Evolutionary conservation across 305 asterid species (phyloP).

Genomic region (Fraxinus albicans): DNA sequence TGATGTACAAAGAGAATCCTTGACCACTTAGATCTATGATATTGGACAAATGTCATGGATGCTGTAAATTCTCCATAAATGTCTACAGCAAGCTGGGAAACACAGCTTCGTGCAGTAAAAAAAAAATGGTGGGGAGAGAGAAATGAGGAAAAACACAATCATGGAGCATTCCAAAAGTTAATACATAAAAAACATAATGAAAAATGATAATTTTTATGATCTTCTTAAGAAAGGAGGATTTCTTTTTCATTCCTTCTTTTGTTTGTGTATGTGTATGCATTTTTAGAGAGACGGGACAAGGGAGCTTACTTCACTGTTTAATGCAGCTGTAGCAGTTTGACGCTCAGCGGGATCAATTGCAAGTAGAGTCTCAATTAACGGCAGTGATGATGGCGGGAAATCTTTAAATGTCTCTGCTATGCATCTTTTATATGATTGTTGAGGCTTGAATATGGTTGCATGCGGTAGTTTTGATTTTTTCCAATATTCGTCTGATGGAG

Average conservation of each 20-base stretch:
- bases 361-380: slow-evolving; percentile 77
- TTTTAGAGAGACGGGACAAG: slow-evolving; percentile 9
- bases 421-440: slow-evolving; percentile 78
- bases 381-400: slow-evolving; percentile 71
- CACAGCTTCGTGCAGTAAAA: background rate
- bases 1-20: background rate
- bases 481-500: slow-evolving; percentile 90
- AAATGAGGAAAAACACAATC: background rate
- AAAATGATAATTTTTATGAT: background rate
- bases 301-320: slow-evolving; percentile 70
- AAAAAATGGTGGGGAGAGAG: background rate
- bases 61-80: background rate
- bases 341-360: slow-evolving; percentile 84
- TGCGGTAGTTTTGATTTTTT: slow-evolving; percentile 84
- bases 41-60: background rate
- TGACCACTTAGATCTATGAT: slow-evolving; percentile 2
- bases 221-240: background rate
- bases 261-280: background rate
- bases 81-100: background rate
- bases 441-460: slow-evolving; percentile 91
- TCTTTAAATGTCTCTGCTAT: slow-evolving; percentile 66
- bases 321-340: slow-evolving; percentile 71
- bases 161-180: background rate
- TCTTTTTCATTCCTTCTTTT: background rate
- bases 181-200: background rate